These are phyloP conservation scores for Aspergillus sparsus DNA, from an alignment of 495 filamentous ascomycete genomes.

Conservation along the genomic window DNA sequence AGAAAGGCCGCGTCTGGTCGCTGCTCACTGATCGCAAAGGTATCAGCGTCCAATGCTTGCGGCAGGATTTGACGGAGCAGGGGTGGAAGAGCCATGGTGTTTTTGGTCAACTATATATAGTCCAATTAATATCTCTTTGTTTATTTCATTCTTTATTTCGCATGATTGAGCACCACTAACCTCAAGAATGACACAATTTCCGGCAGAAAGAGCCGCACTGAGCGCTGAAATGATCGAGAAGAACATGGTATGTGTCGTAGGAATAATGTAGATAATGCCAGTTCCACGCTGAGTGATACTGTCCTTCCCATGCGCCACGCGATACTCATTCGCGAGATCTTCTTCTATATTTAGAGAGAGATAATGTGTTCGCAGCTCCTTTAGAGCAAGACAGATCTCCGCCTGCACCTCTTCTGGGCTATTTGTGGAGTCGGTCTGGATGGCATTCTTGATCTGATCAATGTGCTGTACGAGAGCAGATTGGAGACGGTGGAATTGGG, in stretches of 20 bases:
- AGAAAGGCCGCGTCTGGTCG: constrained; percentile 28
- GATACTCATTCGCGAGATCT: constrained; percentile 50
- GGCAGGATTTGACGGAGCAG: constrained; percentile 44
- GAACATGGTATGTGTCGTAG: constrained; percentile 48
- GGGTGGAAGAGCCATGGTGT: constrained; percentile 30
- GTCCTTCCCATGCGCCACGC: constrained; percentile 46
- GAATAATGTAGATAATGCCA: constrained; percentile 56
- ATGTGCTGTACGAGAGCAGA: constrained; percentile 34
- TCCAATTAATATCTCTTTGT: neutral
- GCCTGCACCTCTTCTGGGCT: constrained; percentile 40
- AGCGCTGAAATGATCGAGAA: constrained; percentile 49
- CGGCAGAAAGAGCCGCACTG: constrained; percentile 51
- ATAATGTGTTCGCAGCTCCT: constrained; percentile 48
- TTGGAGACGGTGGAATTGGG: constrained; percentile 48
- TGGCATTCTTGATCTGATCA: constrained; percentile 39
- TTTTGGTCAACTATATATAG: constrained; percentile 38
- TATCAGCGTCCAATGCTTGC: constrained; percentile 45
- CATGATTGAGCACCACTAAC: constrained; percentile 24
- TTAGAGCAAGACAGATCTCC: constrained; percentile 44
- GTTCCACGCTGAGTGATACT: constrained; percentile 30
- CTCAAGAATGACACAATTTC: constrained; percentile 55
- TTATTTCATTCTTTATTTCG: neutral
- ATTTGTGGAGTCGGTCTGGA: constrained; percentile 40
- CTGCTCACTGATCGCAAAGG: constrained; percentile 37
- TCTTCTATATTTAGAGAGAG: constrained; percentile 36